Evolutionary conservation across 768 basidiomycete species (phyloP), one percentile per base, ranked within the genome.

Genomic region (Lactarius sanguifluus): DNA sequence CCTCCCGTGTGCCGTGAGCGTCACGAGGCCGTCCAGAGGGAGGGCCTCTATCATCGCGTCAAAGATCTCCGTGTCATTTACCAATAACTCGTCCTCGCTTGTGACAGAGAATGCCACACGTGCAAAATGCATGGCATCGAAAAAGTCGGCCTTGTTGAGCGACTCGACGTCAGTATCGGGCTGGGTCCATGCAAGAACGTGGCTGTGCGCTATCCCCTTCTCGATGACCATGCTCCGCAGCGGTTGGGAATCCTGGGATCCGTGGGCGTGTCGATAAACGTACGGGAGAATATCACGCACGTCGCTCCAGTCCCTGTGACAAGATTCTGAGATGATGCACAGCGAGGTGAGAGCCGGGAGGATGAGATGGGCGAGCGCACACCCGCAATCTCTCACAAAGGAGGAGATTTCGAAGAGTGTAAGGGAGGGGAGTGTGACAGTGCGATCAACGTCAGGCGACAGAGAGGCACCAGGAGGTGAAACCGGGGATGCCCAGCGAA

Each of bases 361-460:
- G 32, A 34, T 13, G 25, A 69, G 65, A 47, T 69, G 60, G 3
- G 55, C 55, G 5, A 66, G 60, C 18, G 55, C 59, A 5, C 57
- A 32, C 2, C 12, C 23, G 38, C 65, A 66, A n/a, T 61, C 55
- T 3, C 1, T 10, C 20, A 20, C 34, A 15, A 2, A 12, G 7
- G 23, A n/a, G 8, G n/a, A 10, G 8, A 57, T 61, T 15, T 28
- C 7, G 43, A 66, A 47, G 18, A 5, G 23, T 5, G 2, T 57
- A 7, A 66, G 52, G 20, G 23, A 57, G 13, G 60, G 60, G 5
- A 66, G 65, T 18, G 65, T 55, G 25, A 50, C 23, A 5, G n/a
- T 50, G 18, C 41, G 30, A 3, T 13, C 23, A 13, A 18, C 5
- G 23, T 18, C 30, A 18, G 12, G 7, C 28, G 25, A 23, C 6